A percentile compares a stretch with the other conserved stretches of the same genome.
Evolutionary conservation across 345 rosid species (phyloP).

Genomic region (Ailanthus altissimus): DNA sequence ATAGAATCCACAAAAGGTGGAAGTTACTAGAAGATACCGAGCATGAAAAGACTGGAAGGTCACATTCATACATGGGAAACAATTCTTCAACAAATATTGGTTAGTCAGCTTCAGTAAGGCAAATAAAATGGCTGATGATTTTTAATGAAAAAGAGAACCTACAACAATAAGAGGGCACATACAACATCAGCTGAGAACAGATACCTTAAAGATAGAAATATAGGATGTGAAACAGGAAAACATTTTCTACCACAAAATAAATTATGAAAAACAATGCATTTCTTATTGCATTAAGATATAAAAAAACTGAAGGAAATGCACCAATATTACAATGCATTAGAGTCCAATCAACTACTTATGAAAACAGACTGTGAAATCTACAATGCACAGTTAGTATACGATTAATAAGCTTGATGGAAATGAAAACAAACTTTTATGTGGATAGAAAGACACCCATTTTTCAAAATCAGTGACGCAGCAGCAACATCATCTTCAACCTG

Average conservation of each 20-base stretch:
- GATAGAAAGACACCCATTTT: slow-evolving; percentile 58
- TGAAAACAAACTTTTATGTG: slow-evolving; percentile 11
- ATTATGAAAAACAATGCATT: not conserved
- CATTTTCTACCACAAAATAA: not conserved
- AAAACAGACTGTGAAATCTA: not conserved
- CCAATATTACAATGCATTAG: not conserved
- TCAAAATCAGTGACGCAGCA: slow-evolving; percentile 79
- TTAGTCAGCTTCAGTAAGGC: not conserved
- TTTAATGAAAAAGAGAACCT: not conserved
- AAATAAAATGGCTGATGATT: not conserved
- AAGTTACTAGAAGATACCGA: too few species aligned
- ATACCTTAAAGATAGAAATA: not conserved
- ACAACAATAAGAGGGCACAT: too few species aligned
- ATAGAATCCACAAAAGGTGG: too few species aligned
- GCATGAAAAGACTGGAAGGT: too few species aligned
- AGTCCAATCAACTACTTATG: not conserved
- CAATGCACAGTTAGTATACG: not conserved
- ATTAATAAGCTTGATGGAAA: slow-evolving; percentile 19
- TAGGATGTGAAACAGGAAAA: not conserved
- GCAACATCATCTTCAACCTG: slow-evolving; percentile 97
- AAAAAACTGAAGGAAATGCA: not conserved
- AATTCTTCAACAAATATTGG: too few species aligned
- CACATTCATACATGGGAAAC: too few species aligned
- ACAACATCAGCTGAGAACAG: not conserved
- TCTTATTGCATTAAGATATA: not conserved